These are phyloP conservation scores for Emmonsia crescens DNA, from an alignment of 2,329 filamentous ascomycete species.

Conservation along the genomic window DNA sequence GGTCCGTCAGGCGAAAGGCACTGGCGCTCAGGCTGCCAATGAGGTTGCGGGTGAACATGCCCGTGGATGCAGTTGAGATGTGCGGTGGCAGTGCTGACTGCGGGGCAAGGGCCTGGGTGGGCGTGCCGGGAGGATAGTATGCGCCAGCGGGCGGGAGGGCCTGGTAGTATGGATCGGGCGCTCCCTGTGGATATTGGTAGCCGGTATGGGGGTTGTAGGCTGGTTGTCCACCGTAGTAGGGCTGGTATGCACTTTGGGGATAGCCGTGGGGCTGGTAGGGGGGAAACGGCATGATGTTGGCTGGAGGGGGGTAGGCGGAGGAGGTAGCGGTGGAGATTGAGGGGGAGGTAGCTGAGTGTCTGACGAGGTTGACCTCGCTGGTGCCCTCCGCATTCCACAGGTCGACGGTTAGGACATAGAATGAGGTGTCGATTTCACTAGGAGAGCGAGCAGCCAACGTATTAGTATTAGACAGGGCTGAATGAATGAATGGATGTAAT, in stretches of 20 bases:
- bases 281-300: constrained; percentile 27
- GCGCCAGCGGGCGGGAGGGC: constrained; percentile 5
- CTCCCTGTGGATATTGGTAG: constrained; percentile 27
- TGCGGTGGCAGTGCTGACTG: constrained; percentile 13
- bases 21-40: constrained; percentile 87
- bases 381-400: constrained; percentile 53
- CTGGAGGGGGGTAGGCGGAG: constrained; percentile 57
- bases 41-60: constrained; percentile 89
- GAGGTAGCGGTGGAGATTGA: constrained; percentile 74
- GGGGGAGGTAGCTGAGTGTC: constrained; percentile 54
- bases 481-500: no score
- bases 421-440: constrained; percentile 58
- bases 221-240: constrained; percentile 23
- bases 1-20: constrained; percentile 72
- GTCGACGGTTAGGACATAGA: constrained; percentile 59
- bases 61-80: constrained; percentile 41
- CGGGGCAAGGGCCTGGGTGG: constrained; percentile 7
- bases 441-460: constrained; percentile 7
- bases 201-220: constrained; percentile 20
- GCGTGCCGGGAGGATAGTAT: constrained; percentile 1
- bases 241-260: constrained; percentile 28
- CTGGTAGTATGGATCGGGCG: constrained; percentile 22
- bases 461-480: no score
- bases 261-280: constrained; percentile 30
- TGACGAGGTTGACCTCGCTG: constrained; percentile 57